Percentiles rank a stretch among this genome's conserved stretches.
These are phyloP conservation scores for Podaxis pistillaris DNA, from an alignment of 768 basidiomycete genomes.

Conservation along the genomic window DNA sequence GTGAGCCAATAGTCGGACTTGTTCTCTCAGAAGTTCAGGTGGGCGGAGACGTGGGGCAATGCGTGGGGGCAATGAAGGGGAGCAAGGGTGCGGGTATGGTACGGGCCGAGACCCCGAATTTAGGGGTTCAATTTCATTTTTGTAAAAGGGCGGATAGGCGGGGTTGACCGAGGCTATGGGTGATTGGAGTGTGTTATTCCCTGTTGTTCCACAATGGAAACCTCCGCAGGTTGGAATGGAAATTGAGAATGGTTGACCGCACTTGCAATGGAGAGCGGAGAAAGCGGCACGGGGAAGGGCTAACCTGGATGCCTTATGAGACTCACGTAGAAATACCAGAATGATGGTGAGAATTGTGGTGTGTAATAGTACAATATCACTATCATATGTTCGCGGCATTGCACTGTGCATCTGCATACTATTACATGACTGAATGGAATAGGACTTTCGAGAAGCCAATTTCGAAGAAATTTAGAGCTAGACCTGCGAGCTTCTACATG, in stretches of 20 bases:
- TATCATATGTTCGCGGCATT: neutral
- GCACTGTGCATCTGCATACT: neutral
- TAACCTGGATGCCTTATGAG: neutral
- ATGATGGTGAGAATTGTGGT: neutral
- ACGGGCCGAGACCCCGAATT: constrained; percentile 7
- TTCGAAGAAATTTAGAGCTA: too few species aligned
- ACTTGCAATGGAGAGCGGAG: constrained; percentile 10
- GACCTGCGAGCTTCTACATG: too few species aligned
- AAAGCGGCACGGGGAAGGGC: neutral
- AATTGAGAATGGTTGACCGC: neutral
- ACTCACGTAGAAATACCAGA: neutral
- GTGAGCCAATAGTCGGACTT: too few species aligned
- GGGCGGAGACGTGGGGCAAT: neutral
- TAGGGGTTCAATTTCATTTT: neutral
- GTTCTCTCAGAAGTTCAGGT: neutral
- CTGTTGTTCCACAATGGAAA: neutral
- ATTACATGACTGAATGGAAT: neutral
- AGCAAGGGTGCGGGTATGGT: neutral
- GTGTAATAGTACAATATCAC: neutral
- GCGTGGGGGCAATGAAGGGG: neutral
- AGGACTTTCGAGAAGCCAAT: too few species aligned
- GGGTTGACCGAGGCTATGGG: neutral
- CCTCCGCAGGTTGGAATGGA: neutral
- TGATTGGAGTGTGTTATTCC: neutral
- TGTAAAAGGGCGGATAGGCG: neutral